Base-by-base conservation (phyloP, 2,329 filamentous ascomycete species). In the Sclerotinia trifoliorum region DNA sequence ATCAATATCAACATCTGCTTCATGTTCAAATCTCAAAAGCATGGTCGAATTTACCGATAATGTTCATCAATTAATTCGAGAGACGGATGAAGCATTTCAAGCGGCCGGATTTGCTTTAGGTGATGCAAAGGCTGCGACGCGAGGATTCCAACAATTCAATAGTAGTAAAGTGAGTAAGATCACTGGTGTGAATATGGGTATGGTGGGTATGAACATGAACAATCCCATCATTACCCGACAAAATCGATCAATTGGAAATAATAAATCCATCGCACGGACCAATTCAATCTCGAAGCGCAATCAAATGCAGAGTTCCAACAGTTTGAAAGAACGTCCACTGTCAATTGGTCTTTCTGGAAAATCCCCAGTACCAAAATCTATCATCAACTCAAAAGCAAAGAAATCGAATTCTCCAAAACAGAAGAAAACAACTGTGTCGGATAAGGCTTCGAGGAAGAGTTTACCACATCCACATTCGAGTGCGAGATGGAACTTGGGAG, bases 401-500 rank as follows among this genome's bases (percentile, higher is more conserved):
- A 80, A 78, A 68, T 80, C 78, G 5, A 26, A 42, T 52, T 35
- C 48, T 17, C 65, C 65, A 1, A 67, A 54, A 70, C 69, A 60
- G 70, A 82, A 70, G 82, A 81, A 74, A 71, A 75, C 6, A 73
- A 75, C 10, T 13, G 4, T 10, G 2, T 21, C 62, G 26, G 44
- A 51, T 5, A 66, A 68, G 15, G 35, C 11, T 11, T 46, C 54
- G 29, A 35, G 61, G 19, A 58, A 58, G 68, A 68, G 68, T 39
- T 51, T 62, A 35, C 68, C 71, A 26, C 67, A 61, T 3, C 64
- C 68, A 72, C 60, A 73, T 69, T 68, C 72, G 72, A 77, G 74
- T 69, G 70, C 83, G 55, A 80, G 82, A 77, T 86, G 85, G 84
- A 82, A 82, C 6, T 73, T 88, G 32, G 80, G 83, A 0, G 85